These are phyloP conservation scores for Leccinum angustisporum DNA, from an alignment of 1,284 basidiomycete species.

Conservation along the genomic window DNA sequence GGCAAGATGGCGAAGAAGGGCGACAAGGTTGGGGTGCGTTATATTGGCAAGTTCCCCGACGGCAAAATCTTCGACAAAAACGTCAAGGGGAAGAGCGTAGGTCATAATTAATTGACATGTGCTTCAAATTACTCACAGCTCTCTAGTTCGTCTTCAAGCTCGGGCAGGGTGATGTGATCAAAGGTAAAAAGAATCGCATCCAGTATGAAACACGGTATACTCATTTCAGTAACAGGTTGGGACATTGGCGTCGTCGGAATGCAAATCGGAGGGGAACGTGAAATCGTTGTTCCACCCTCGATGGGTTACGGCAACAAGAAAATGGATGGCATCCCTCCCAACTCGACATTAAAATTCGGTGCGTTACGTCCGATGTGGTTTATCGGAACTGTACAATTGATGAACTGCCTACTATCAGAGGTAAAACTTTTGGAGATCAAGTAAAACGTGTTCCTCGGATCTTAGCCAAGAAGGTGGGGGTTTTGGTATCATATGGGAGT, in stretches of 20 bases:
- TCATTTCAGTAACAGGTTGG: conserved; percentile 61
- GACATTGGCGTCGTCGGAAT: conserved; percentile 91
- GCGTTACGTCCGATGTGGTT: conserved; percentile 29
- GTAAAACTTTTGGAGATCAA: conserved; percentile 72
- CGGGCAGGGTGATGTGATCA: conserved; percentile 90
- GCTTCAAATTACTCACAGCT: conserved; percentile 7
- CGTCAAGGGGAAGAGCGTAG: conserved; percentile 81
- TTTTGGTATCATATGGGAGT: conserved; percentile 20
- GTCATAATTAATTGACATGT: conserved; percentile 27
- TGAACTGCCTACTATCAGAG: conserved; percentile 44
- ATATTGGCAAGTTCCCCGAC: conserved; percentile 84
- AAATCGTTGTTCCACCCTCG: conserved; percentile 73
- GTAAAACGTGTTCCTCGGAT: conserved; percentile 36
- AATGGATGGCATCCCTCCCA: conserved; percentile 55
- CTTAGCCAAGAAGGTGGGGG: conserved; percentile 6
- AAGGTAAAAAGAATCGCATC: conserved; percentile 48
- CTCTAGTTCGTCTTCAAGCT: conserved; percentile 80
- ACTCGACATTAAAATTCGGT: conserved; percentile 76
- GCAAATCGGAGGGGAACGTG: conserved; percentile 88
- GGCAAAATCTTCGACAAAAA: conserved; percentile 92
- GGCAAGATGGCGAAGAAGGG: conserved; percentile 88
- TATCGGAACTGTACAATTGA: conserved; percentile 14
- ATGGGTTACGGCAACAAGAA: conserved; percentile 70
- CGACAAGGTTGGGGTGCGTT: conserved; percentile 82
- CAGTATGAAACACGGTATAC: neutral